phyloP scores from a whole-genome alignment of 768 basidiomycete genomes.

The Suillus tomentosus region DNA sequence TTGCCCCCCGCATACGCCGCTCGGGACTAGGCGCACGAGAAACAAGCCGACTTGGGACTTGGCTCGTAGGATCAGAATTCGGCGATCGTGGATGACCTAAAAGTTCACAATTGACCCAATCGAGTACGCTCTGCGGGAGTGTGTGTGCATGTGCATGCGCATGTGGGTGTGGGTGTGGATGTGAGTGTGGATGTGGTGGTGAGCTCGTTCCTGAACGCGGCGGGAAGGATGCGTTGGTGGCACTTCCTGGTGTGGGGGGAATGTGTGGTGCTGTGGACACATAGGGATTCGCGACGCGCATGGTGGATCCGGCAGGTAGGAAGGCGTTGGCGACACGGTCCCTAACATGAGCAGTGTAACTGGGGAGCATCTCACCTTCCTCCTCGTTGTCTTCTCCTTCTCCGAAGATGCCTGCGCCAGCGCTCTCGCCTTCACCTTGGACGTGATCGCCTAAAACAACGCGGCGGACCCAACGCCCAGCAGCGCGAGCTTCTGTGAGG shows the following conservation, averaged over 20 bases:
- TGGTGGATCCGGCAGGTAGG: constrained; percentile 60
- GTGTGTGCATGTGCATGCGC: not conserved
- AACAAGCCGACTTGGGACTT: constrained; percentile 25
- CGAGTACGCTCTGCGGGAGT: constrained; percentile 35
- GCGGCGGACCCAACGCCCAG: constrained; percentile 75
- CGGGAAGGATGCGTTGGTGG: not conserved
- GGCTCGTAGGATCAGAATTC: constrained; percentile 30
- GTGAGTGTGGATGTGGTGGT: constrained; percentile 25
- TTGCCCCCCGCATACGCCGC: constrained; percentile 23
- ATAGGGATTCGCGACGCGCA: constrained; percentile 70
- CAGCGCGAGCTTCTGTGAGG: constrained; percentile 71
- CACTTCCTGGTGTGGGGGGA: not conserved
- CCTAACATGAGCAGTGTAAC: constrained; percentile 85
- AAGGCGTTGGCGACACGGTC: constrained; percentile 87
- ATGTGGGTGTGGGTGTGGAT: not conserved
- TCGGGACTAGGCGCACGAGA: constrained; percentile 63
- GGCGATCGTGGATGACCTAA: constrained; percentile 56
- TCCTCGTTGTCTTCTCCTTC: constrained; percentile 42
- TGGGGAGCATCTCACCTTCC: constrained; percentile 76
- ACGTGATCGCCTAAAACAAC: constrained; percentile 52
- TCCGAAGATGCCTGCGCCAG: constrained; percentile 36
- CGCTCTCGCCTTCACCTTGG: constrained; percentile 23
- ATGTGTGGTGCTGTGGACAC: constrained; percentile 40
- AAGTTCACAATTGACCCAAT: constrained; percentile 87
- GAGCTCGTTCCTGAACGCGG: constrained; percentile 44